These are phyloP conservation scores for Talinum fruticosum DNA, from an alignment of 148 eudicot species.

Conservation along the genomic window DNA sequence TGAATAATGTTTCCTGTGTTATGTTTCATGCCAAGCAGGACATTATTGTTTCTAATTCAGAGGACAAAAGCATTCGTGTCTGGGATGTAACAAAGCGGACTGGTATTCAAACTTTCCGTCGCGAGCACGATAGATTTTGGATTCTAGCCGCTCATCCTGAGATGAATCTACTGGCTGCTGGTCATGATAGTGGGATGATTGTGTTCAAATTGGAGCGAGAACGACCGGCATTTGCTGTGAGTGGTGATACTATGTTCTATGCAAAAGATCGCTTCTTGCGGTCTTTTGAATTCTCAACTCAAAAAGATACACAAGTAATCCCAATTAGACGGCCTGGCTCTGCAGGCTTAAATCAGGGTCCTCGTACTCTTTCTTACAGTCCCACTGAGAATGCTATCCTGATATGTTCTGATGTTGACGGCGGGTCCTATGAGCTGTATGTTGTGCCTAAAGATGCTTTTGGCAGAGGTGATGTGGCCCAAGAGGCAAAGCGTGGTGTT, in stretches of 20 bases:
- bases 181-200: slow-evolving; percentile 85
- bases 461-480: slow-evolving; percentile 60
- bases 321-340: slow-evolving; percentile 85
- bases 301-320: slow-evolving; percentile 68
- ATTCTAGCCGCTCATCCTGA: slow-evolving; percentile 82
- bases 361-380: slow-evolving; percentile 76
- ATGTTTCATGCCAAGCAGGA: slow-evolving; percentile 87
- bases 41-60: slow-evolving; percentile 84
- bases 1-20: slow-evolving; percentile 87
- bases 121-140: slow-evolving; percentile 88
- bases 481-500: slow-evolving; percentile 66
- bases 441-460: slow-evolving; percentile 62
- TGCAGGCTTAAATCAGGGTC: slow-evolving; percentile 67
- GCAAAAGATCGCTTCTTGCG: slow-evolving; percentile 85
- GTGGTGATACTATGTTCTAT: slow-evolving; percentile 74
- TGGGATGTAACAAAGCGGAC: slow-evolving; percentile 89
- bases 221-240: slow-evolving; percentile 86
- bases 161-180: slow-evolving; percentile 81
- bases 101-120: slow-evolving; percentile 76
- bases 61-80: slow-evolving; percentile 90
- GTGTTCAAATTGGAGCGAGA: slow-evolving; percentile 93
- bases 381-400: slow-evolving; percentile 82
- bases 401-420: slow-evolving; percentile 75
- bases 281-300: slow-evolving; percentile 66
- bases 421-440: slow-evolving; percentile 83